phyloP scores from a whole-genome alignment of 257 asterid species.

The Solanum rostratum region DNA sequence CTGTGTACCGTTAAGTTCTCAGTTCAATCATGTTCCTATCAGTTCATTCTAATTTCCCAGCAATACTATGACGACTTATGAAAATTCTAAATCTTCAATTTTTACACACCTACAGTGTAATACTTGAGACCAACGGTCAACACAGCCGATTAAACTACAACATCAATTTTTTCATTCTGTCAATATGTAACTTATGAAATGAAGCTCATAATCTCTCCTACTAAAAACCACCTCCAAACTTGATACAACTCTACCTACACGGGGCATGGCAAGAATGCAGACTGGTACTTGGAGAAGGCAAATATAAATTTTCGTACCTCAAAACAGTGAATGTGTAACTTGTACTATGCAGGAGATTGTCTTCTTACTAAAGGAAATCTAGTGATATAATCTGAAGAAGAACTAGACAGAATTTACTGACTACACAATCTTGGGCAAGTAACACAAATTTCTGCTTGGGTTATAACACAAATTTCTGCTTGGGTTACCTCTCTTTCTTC shows the following conservation, averaged over 20 bases:
- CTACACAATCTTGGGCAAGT: background rate
- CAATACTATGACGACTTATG: background rate
- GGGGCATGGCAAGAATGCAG: background rate
- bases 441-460: background rate
- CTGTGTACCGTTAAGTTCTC: background rate
- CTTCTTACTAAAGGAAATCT: background rate
- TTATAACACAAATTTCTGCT: background rate
- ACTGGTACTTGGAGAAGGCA: background rate
- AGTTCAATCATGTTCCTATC: background rate
- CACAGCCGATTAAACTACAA: background rate
- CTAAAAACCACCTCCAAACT: background rate
- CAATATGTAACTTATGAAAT: background rate
- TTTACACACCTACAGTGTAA: background rate
- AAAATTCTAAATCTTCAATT: background rate
- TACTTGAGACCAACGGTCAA: background rate
- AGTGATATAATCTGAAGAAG: background rate
- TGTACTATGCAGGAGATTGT: background rate
- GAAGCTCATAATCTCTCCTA: background rate
- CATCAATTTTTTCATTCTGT: background rate
- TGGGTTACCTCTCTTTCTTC: slow-evolving; percentile 74
- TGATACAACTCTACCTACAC: background rate
- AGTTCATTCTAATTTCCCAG: background rate
- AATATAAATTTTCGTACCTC: background rate
- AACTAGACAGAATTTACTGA: background rate
- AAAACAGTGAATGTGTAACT: background rate